These are phyloP conservation scores for Cryphonectria naterciae DNA, from an alignment of 2,329 filamentous ascomycete genomes.

Conservation along the genomic window DNA sequence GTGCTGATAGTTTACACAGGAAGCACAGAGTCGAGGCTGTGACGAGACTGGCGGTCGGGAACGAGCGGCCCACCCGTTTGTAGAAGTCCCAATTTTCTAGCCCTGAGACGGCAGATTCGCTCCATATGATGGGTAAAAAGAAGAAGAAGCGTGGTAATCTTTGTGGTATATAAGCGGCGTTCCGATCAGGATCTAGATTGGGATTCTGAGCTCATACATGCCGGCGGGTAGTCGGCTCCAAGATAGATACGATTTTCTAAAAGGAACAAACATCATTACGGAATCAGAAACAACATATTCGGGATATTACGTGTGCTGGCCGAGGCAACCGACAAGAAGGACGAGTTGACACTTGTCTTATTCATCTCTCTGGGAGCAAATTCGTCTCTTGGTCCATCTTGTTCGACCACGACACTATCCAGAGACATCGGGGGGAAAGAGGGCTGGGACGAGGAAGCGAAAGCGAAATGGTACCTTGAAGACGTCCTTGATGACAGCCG, in stretches of 20 bases:
- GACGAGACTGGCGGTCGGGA: not conserved
- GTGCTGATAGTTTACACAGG: slow-evolving; percentile 22
- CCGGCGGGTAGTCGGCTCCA: not conserved
- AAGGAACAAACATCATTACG: not conserved
- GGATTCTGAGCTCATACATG: not conserved
- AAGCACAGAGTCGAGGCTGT: slow-evolving; percentile 25
- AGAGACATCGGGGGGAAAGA: not conserved
- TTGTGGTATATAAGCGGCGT: not conserved
- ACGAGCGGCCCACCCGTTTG: not conserved
- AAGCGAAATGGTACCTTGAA: not conserved
- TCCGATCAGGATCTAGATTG: not conserved
- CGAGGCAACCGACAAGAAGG: not conserved
- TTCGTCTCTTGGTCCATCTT: not conserved
- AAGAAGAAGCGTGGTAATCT: not conserved
- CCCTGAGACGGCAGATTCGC: not conserved
- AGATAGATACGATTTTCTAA: not conserved
- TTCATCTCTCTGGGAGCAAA: not conserved
- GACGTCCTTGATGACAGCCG: not conserved
- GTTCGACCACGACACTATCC: not conserved
- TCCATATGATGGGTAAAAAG: not conserved
- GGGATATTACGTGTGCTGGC: not conserved
- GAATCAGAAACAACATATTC: not conserved
- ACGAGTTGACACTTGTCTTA: not conserved
- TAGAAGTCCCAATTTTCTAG: not conserved
- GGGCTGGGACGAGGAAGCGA: not conserved